Base-by-base conservation (phyloP, 78 protist species). In the Polysphondylium violaceum region DNA sequence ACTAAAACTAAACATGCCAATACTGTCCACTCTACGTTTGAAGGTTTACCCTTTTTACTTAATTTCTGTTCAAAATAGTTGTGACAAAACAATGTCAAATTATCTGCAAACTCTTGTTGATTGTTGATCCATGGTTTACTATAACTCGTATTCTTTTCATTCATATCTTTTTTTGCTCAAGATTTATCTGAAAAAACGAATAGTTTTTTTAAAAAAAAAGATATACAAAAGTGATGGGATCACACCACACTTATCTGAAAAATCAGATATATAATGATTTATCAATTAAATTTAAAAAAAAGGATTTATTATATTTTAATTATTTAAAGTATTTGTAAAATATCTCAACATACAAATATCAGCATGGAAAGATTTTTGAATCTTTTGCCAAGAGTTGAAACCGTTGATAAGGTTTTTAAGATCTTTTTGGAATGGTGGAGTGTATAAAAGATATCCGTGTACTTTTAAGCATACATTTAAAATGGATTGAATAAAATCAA, bases 341-440 rank as follows among this genome's bases (percentile, higher is more conserved):
- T 83, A 83, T 44, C 91, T 51, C 31, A 83, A 71, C 79, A 83
- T 69, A 61, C 91, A 83, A 59, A 83, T 83, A 58, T 83, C 55
- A 14, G 91, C 58, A 43, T 83, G 77, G 72, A 69, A 83, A 5
- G 69, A 29, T 12, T 83, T 58, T 69, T 83, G 91, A 43, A 83
- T 44, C 6, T 56, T 31, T 12, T 14, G 2, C 91, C 91, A 83
- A 43, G 71, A 43, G 36, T 50, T 25, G 27, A 44, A 56, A 14
- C 47, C 50, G 8, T 50, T 35, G 38, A 55, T 25, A 31, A 83
- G 23, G 51, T 67, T 59, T 69, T 47, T 59, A 3, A 83, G 65
- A 47, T 67, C 69, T 11, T 31, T 35, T 23, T 36, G 36, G 35
- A 79, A 79, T 21, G 36, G 11, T 3, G 47, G 14, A 25, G 50